Conservation (phyloP, 768 basidiomycete genomes). For the Scleroderma citrinum region DNA sequence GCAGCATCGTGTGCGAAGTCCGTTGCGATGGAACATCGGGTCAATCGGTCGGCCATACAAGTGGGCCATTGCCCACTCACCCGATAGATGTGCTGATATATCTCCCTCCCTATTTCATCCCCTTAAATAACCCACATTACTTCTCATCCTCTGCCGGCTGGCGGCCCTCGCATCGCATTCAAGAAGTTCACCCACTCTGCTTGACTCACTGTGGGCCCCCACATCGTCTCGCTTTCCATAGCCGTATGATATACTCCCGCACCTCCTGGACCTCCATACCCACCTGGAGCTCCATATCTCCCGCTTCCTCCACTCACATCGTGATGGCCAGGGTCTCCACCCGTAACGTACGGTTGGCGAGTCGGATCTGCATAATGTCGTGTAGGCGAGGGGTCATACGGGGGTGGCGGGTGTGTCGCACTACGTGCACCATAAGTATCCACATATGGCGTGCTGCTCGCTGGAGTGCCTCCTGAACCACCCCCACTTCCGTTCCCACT, state of each 20-base stretch:
- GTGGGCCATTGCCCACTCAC: background rate
- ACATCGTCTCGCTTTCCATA: conserved; percentile 60
- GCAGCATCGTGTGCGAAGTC: no score
- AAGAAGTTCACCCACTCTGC: conserved; percentile 67
- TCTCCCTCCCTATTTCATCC: background rate
- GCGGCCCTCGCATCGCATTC: conserved; percentile 54
- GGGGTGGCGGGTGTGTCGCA: background rate
- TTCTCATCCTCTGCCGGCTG: conserved; percentile 26
- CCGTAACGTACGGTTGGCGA: conserved; percentile 21
- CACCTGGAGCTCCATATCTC: conserved; percentile 35
- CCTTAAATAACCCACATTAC: conserved; percentile 1
- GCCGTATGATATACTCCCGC: conserved; percentile 34
- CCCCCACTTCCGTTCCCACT: background rate
- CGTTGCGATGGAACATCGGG: no score
- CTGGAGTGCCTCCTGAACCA: background rate
- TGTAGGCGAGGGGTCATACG: background rate
- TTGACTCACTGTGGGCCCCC: conserved; percentile 73
- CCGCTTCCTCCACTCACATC: background rate
- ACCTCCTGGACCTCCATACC: conserved; percentile 21
- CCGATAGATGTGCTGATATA: background rate
- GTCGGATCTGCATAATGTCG: conserved; percentile 14
- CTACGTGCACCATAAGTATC: background rate
- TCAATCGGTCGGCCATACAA: no score
- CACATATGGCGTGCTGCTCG: background rate
- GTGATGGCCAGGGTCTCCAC: conserved; percentile 9